Conservation (phyloP, 352 stramenopile genomes). For the Pythium aphanidermatum region DNA sequence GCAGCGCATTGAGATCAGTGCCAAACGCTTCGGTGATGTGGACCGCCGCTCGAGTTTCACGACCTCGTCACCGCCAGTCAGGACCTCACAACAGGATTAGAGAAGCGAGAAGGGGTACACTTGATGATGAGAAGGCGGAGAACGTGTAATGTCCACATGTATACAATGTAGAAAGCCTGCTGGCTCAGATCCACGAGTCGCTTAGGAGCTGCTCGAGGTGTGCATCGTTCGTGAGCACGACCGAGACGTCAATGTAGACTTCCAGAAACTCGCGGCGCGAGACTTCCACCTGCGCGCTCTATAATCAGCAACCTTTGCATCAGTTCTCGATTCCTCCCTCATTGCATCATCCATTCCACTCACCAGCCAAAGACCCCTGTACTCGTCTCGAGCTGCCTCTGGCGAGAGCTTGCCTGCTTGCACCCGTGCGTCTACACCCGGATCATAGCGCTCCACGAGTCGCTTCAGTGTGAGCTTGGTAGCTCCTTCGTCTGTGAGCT, state of each 20-base stretch:
- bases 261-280: constrained; percentile 55
- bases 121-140: too few species aligned
- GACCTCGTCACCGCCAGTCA: too few species aligned
- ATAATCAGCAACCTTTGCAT: too few species aligned
- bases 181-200: constrained; percentile 56
- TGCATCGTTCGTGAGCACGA: constrained; percentile 43
- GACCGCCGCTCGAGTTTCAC: constrained; percentile 6
- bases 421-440: constrained; percentile 55
- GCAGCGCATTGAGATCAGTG: constrained; percentile 34
- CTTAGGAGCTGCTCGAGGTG: constrained; percentile 63
- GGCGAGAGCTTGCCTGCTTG: constrained; percentile 26
- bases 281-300: constrained; percentile 24
- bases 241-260: constrained; percentile 67
- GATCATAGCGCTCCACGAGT: constrained; percentile 45
- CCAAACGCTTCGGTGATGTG: constrained; percentile 5
- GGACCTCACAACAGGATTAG: too few species aligned
- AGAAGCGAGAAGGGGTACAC: too few species aligned
- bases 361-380: constrained; percentile 44
- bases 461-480: constrained; percentile 38
- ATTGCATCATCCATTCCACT: too few species aligned
- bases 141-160: too few species aligned
- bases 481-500: constrained; percentile 18
- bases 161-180: neutral
- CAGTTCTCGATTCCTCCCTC: too few species aligned
- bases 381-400: constrained; percentile 32